phyloP scores from a whole-genome alignment of 768 basidiomycete genomes.

The Kwoniella mangroviensis region DNA sequence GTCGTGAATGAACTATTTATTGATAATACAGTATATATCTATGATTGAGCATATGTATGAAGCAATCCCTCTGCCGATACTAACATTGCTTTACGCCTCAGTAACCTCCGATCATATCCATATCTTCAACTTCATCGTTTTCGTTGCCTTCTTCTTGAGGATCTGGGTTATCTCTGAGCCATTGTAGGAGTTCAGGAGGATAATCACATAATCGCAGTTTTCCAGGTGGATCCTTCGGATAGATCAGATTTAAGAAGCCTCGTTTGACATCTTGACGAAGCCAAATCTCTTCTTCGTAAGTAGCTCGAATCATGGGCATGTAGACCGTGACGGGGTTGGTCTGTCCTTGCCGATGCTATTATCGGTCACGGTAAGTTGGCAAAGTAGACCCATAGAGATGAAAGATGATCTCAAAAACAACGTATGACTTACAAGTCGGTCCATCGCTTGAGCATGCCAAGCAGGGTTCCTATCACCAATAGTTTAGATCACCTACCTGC shows the following conservation, averaged over 20 bases:
- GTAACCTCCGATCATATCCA: not conserved
- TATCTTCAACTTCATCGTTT: constrained; percentile 2
- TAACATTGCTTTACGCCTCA: not conserved
- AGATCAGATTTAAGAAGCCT: not conserved
- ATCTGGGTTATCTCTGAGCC: not conserved
- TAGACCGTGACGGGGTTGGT: constrained; percentile 8
- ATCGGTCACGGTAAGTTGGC: not conserved
- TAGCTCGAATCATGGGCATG: constrained; percentile 4
- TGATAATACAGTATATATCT: no score
- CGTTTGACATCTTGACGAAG: constrained; percentile 3
- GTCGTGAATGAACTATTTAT: no score
- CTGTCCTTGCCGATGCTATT: constrained; percentile 12
- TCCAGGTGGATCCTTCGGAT: constrained; percentile 7
- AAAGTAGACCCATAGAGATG: no score
- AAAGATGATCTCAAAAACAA: not conserved
- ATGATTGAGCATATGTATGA: no score
- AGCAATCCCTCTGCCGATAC: not conserved
- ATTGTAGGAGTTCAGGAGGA: not conserved
- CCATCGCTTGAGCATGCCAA: constrained; percentile 14
- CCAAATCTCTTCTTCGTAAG: constrained; percentile 3
- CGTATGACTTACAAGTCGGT: constrained; percentile 2
- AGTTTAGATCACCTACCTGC: not conserved
- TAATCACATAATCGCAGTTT: not conserved
- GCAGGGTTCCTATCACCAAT: constrained; percentile 10
- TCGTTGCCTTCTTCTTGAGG: not conserved